phyloP scores from a whole-genome alignment of 2,329 filamentous ascomycete genomes.

The Aotearoamyces nothofagi region DNA sequence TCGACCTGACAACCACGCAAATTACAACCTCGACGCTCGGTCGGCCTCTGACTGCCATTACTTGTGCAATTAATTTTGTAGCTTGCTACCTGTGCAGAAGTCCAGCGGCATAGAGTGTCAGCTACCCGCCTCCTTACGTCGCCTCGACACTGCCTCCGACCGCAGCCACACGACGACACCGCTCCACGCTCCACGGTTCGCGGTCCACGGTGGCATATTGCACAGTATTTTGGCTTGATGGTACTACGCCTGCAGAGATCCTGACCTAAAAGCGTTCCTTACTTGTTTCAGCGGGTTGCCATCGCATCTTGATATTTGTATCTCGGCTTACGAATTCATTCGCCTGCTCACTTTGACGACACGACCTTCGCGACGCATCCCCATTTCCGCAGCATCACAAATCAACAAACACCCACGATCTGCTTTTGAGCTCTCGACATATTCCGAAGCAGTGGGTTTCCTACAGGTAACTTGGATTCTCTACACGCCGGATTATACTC shows the following conservation, averaged over 20 bases:
- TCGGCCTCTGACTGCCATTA: background rate
- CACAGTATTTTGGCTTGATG: too few species aligned
- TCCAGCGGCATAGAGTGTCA: conserved; percentile 14
- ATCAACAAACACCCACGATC: too few species aligned
- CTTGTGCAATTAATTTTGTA: background rate
- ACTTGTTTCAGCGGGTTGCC: conserved; percentile 1
- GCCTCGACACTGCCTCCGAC: conserved; percentile 3
- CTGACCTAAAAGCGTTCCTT: background rate
- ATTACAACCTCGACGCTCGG: too few species aligned
- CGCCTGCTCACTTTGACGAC: background rate
- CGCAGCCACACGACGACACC: background rate
- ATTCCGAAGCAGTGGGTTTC: background rate
- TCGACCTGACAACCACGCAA: too few species aligned
- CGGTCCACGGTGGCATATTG: too few species aligned
- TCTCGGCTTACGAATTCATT: background rate
- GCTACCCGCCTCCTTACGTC: conserved; percentile 10
- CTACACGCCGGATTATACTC: background rate
- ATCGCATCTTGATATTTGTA: background rate
- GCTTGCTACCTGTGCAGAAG: background rate
- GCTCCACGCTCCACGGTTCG: too few species aligned
- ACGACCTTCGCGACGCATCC: too few species aligned
- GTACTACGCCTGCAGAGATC: background rate
- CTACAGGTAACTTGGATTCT: background rate
- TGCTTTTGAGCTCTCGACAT: background rate
- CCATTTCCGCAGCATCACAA: too few species aligned